phyloP scores from a whole-genome alignment of 2,329 filamentous ascomycete species.

The Magnaporthales sp. region DNA sequence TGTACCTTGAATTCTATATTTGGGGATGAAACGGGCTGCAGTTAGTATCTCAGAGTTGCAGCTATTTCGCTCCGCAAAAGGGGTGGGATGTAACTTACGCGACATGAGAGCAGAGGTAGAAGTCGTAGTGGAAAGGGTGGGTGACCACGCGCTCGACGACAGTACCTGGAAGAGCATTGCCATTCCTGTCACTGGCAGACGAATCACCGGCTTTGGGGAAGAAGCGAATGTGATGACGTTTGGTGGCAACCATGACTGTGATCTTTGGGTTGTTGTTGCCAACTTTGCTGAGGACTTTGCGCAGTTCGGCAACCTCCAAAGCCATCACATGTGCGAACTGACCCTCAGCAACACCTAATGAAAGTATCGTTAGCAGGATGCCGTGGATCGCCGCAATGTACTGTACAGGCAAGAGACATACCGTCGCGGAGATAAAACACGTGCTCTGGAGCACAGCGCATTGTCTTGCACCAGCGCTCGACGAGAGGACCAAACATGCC shows the following conservation, averaged over 20 bases:
- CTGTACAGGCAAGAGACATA: not conserved
- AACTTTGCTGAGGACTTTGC: conserved; percentile 40
- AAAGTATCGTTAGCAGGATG: not conserved
- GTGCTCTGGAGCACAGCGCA: conserved; percentile 53
- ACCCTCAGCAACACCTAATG: conserved; percentile 60
- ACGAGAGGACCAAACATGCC: conserved; percentile 57
- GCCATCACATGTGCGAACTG: conserved; percentile 75
- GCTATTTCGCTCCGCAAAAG: too few species aligned
- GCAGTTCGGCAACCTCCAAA: conserved; percentile 68
- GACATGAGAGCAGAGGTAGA: conserved; percentile 54
- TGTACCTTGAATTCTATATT: conserved; percentile 68
- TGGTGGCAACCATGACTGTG: conserved; percentile 81
- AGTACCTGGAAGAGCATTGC: conserved; percentile 78
- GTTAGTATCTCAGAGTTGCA: too few species aligned
- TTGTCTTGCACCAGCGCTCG: conserved; percentile 52
- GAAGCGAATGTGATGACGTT: conserved; percentile 89
- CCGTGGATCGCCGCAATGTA: not conserved
- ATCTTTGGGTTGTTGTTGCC: conserved; percentile 48
- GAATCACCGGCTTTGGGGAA: conserved; percentile 58
- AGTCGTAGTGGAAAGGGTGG: conserved; percentile 84
- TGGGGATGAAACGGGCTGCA: not conserved
- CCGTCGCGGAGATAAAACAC: conserved; percentile 93
- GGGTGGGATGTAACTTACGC: conserved; percentile 45
- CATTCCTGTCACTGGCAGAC: conserved; percentile 55
- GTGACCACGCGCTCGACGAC: conserved; percentile 86